phyloP scores from a whole-genome alignment of 2,329 filamentous ascomycete genomes.

The Stylonectria norvegica region DNA sequence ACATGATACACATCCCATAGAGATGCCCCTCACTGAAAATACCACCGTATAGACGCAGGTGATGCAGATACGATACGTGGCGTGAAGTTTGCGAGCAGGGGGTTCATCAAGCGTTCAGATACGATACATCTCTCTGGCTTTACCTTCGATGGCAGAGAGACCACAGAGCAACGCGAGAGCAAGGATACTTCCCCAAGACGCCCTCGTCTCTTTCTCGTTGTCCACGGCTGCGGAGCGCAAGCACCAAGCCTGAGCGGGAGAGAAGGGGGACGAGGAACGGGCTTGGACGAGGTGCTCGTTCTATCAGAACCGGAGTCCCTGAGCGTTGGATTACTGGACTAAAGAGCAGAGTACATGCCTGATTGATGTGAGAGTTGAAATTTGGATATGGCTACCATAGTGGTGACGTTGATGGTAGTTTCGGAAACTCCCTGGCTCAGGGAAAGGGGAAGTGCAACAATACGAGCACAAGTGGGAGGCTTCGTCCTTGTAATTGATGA shows the following conservation, averaged over 20 bases:
- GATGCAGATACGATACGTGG: too few relatives aligned
- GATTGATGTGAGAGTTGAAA: too few relatives aligned
- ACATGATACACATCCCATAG: constrained; percentile 25
- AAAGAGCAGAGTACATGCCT: constrained; percentile 64
- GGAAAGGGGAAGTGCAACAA: too few relatives aligned
- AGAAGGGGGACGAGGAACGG: constrained; percentile 4
- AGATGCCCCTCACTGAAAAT: constrained; percentile 23
- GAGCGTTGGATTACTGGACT: constrained; percentile 59
- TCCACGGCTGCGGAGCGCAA: constrained; percentile 27
- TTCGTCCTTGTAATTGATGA: too few relatives aligned
- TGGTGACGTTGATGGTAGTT: too few relatives aligned
- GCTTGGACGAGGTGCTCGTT: constrained; percentile 43
- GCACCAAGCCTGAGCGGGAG: constrained; percentile 27
- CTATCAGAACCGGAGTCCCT: constrained; percentile 60
- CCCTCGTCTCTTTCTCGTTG: neutral
- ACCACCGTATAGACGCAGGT: too few relatives aligned
- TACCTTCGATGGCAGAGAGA: constrained; percentile 51
- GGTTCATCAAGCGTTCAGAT: constrained; percentile 51
- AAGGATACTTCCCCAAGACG: constrained; percentile 29
- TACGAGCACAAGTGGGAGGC: too few relatives aligned
- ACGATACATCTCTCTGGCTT: constrained; percentile 60
- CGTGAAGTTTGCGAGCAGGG: neutral
- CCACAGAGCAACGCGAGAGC: constrained; percentile 60
- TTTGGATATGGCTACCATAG: too few relatives aligned
- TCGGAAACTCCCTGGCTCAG: too few relatives aligned